phyloP scores from a whole-genome alignment of 371 early-diverging fungal species.

The Mortierella sp. region DNA sequence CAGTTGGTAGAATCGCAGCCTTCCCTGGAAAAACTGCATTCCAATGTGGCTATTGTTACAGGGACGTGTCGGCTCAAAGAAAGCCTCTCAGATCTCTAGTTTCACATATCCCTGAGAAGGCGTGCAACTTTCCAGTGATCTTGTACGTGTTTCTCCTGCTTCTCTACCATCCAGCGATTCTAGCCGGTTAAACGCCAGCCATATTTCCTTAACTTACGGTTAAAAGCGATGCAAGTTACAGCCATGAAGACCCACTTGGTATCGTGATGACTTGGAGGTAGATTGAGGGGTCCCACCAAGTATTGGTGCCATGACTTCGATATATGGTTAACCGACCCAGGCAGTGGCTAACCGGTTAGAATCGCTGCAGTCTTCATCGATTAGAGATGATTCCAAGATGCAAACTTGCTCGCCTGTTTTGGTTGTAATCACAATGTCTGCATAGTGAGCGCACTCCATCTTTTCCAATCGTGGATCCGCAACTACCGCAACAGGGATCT shows the following conservation, averaged over 20 bases:
- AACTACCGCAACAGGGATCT: not conserved
- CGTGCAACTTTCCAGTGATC: slow-evolving; percentile 2
- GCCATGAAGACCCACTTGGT: no score
- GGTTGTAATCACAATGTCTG: not conserved
- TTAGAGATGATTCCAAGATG: not conserved
- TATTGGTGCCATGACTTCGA: no score
- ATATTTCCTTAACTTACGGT: no score
- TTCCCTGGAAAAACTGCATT: not conserved
- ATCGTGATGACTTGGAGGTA: no score
- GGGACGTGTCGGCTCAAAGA: not conserved
- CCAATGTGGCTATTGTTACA: not conserved
- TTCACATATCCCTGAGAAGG: not conserved
- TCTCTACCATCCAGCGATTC: not conserved
- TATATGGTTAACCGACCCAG: no score
- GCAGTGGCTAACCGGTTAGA: no score
- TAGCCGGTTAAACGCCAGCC: no score
- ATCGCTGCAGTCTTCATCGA: no score
- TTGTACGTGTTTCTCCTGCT: not conserved
- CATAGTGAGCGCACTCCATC: not conserved
- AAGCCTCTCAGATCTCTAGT: not conserved
- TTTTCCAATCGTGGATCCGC: not conserved
- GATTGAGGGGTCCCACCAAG: no score
- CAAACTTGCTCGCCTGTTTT: not conserved
- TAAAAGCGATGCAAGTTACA: no score
- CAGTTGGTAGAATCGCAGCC: not conserved